Evolutionary conservation across 2,329 filamentous ascomycete species (phyloP).

Genomic region (Alternaria postmessia): DNA sequence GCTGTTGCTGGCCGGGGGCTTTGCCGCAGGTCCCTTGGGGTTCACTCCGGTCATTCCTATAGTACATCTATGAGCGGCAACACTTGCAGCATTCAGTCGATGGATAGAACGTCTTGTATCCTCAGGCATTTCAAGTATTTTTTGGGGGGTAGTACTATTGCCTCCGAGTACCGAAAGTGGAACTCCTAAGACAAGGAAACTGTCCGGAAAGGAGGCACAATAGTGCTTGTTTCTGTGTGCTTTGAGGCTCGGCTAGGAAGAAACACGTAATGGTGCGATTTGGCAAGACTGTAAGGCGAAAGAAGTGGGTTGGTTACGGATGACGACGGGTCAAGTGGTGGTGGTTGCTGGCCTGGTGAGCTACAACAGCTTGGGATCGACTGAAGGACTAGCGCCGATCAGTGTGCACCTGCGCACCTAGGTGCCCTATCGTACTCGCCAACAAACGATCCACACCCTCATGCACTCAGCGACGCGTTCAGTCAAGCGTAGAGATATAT

Average conservation of each 20-base stretch:
- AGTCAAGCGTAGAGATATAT: constrained; percentile 11
- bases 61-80: not conserved
- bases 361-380: constrained; percentile 8
- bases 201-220: not conserved
- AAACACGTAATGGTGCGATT: constrained; percentile 7
- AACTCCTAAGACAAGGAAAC: not conserved
- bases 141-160: not conserved
- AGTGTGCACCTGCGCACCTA: constrained; percentile 7
- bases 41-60: not conserved
- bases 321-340: not conserved
- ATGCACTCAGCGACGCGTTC: constrained; percentile 9
- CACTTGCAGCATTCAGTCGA: not conserved
- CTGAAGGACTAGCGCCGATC: constrained; percentile 15
- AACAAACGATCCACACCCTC: constrained; percentile 7
- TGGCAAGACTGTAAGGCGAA: constrained; percentile 6
- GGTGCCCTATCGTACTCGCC: constrained; percentile 6
- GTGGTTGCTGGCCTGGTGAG: constrained; percentile 11
- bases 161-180: constrained; percentile 1
- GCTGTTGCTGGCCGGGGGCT: not conserved
- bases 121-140: not conserved
- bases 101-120: not conserved
- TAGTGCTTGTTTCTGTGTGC: not conserved
- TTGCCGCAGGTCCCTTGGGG: not conserved
- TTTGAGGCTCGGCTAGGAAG: not conserved
- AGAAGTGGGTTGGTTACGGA: constrained; percentile 11